Conservation (phyloP, 495 filamentous ascomycete genomes). For the Annulohypoxylon stygium region DNA sequence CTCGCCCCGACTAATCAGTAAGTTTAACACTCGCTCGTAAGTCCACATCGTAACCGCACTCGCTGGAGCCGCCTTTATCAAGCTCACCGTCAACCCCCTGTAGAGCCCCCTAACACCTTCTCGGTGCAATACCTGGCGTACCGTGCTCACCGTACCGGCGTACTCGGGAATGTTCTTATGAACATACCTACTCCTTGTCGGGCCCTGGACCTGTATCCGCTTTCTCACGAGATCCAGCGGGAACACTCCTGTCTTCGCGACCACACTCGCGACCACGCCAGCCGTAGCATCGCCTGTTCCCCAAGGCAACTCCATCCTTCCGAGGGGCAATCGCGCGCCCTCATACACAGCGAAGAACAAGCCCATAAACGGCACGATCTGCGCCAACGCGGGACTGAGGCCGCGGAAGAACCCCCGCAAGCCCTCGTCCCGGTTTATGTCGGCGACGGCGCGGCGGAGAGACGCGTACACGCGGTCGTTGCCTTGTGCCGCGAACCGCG, state of each 20-base stretch:
- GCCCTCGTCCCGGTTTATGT: conserved; percentile 84
- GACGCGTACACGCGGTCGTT: conserved; percentile 82
- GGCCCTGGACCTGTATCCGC: conserved; percentile 94
- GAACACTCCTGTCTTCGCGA: conserved; percentile 91
- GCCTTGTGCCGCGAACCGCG: conserved; percentile 95
- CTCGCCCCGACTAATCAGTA: conserved; percentile 65
- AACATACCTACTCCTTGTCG: conserved; percentile 80
- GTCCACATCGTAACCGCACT: conserved; percentile 99
- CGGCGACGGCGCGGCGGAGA: conserved; percentile 71
- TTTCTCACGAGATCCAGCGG: conserved; percentile 96
- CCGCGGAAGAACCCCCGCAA: conserved; percentile 86
- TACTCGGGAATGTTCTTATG: conserved; percentile 92
- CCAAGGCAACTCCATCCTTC: conserved; percentile 71
- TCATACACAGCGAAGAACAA: conserved; percentile 95
- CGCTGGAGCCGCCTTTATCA: conserved; percentile 94
- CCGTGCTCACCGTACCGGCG: conserved; percentile 71
- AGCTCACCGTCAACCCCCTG: conserved; percentile 84
- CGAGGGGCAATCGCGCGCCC: conserved; percentile 67
- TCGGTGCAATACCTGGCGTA: conserved; percentile 71
- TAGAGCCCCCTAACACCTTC: conserved; percentile 90
- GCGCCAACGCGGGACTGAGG: conserved; percentile 79
- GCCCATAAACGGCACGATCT: conserved; percentile 97
- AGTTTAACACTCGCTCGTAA: conserved; percentile 79
- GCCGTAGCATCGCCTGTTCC: conserved; percentile 84
- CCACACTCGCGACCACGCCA: conserved; percentile 79